Conservation (phyloP, 163 green algal genomes). For the Scenedesmus sp. region DNA sequence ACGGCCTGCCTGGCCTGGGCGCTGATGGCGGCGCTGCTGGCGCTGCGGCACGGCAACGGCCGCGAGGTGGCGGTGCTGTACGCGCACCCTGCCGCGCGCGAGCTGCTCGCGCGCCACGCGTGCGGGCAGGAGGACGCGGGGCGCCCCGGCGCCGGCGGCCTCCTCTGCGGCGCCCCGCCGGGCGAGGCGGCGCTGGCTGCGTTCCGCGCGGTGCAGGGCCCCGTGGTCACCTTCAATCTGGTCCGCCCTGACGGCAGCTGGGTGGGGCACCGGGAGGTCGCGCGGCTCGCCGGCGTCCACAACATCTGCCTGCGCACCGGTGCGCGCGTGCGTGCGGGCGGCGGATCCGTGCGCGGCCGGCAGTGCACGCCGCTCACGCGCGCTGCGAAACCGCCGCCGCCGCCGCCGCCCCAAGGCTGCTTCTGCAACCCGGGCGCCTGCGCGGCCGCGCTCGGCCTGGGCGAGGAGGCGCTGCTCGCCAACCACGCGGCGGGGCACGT, state of each 20-base stretch:
- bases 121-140: not conserved
- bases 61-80: constrained; percentile 69
- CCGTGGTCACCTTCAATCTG: constrained; percentile 89
- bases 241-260: constrained; percentile 69
- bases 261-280: constrained; percentile 82
- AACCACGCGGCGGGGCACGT: constrained; percentile 70
- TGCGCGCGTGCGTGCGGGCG: not conserved
- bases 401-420: constrained; percentile 60
- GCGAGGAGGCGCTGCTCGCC: constrained; percentile 31
- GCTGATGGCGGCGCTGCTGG: constrained; percentile 54
- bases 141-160: not conserved
- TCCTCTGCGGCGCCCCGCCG: not conserved
- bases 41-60: constrained; percentile 73
- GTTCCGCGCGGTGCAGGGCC: constrained; percentile 61
- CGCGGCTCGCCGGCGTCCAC: constrained; percentile 72
- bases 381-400: no score
- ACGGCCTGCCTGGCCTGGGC: constrained; percentile 40
- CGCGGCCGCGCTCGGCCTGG: constrained; percentile 72
- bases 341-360: no score
- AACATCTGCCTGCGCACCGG: constrained; percentile 75
- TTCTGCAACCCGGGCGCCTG: constrained; percentile 95
- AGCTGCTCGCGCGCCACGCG: constrained; percentile 5
- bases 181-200: not conserved
- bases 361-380: no score
- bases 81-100: constrained; percentile 38